phyloP scores from a whole-genome alignment of 768 basidiomycete species.

The Inosperma sp. region DNA sequence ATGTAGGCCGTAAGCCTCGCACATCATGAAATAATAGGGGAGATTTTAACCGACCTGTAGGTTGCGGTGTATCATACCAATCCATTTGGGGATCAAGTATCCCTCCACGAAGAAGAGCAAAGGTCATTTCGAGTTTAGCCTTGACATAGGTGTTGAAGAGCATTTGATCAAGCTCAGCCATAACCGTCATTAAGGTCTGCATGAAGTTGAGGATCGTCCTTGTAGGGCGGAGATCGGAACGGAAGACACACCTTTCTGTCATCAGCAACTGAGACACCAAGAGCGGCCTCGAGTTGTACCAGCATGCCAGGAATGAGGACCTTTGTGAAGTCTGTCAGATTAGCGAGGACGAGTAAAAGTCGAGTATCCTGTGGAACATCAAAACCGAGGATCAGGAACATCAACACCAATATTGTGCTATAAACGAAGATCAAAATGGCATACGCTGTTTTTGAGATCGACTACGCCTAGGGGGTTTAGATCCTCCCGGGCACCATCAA shows the following conservation, averaged over 20 bases:
- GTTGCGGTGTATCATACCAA: slow-evolving; percentile 93
- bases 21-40: not conserved
- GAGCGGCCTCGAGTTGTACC: slow-evolving; percentile 69
- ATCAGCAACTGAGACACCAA: slow-evolving; percentile 64
- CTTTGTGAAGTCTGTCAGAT: slow-evolving; percentile 72
- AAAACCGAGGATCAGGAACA: slow-evolving; percentile 10
- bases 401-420: slow-evolving; percentile 3
- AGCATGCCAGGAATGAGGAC: slow-evolving; percentile 75
- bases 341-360: slow-evolving; percentile 83
- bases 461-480: slow-evolving; percentile 52
- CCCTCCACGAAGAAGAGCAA: slow-evolving; percentile 66
- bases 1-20: not conserved
- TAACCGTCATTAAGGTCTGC: slow-evolving; percentile 70
- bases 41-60: slow-evolving; percentile 56
- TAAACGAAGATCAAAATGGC: slow-evolving; percentile 23
- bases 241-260: slow-evolving; percentile 57
- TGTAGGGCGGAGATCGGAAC: not conserved
- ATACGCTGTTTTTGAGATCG: slow-evolving; percentile 59
- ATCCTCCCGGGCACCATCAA: slow-evolving; percentile 29
- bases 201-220: slow-evolving; percentile 2
- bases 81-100: slow-evolving; percentile 80
- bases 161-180: slow-evolving; percentile 80
- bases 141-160: slow-evolving; percentile 87
- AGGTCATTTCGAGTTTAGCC: slow-evolving; percentile 69
- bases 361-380: slow-evolving; percentile 63